Base-by-base conservation (phyloP, 2,329 filamentous ascomycete species). In the Berkeleyomyces rouxiae region DNA sequence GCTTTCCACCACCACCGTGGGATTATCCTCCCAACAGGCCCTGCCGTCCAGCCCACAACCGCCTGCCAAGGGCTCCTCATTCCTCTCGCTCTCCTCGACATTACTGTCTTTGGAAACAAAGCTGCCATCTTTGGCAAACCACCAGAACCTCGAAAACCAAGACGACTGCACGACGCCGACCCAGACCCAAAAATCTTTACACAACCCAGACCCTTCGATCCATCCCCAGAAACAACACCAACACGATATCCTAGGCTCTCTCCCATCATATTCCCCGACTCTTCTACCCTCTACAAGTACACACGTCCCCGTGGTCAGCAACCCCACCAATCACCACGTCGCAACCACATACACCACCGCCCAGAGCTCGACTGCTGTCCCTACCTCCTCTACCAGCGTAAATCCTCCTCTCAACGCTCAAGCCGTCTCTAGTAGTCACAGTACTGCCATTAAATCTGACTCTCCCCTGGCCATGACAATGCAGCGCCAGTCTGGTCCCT, bases 401-500 rank as follows among this genome's bases (percentile, higher is more conserved):
- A 43, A 55, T 55, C 13, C 23, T 47, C 16, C 59, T 47, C 37
- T 46, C 47, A 5, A 9, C 33, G 31, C 58, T 7, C 42, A 47
- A 5, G 11, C 42, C 47, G 36, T 43, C 39, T 33, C n/a, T 10
- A 39, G 31, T 33, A n/a, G 31, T 11, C n/a, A 44, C 44, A 37
- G 39, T 58, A 46, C 51, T 31, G 59, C 40, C 10, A 51, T 74
- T 74, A 77, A 76, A 73, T 76, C 75, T 71, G 67, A 74, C 66
- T 70, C 74, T 67, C 72, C 71, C 67, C 74, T 75, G 69, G 69
- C 71, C 66, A 69, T 72, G 66, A 69, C 59, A 53, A 62, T 72
- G 67, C 72, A 74, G 67, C 74, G 74, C 70, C 74, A 76, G 68
- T 73, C 72, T 69, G 79, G 79, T 66, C 77, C 79, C 67, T 82